These are phyloP conservation scores for Melampsora larici-populina DNA, from an alignment of 1,284 basidiomycete species.

Conservation along the genomic window DNA sequence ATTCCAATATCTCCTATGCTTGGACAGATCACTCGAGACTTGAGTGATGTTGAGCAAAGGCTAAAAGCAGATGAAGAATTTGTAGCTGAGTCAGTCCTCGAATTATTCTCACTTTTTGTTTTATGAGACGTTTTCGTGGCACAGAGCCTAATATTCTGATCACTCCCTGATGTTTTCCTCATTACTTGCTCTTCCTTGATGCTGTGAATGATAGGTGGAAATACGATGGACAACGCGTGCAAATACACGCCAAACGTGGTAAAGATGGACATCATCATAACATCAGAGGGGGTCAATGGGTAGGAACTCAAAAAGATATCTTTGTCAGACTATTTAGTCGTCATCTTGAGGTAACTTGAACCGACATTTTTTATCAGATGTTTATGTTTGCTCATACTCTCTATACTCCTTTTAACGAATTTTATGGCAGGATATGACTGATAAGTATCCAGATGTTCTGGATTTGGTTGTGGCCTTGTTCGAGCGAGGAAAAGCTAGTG, in stretches of 20 bases:
- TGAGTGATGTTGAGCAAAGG: constrained; percentile 70
- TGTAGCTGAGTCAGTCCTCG: not conserved
- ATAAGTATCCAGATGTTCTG: constrained; percentile 97
- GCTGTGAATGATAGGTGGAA: constrained; percentile 79
- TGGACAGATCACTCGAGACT: constrained; percentile 66
- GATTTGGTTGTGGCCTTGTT: constrained; percentile 70
- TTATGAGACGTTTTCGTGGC: no score
- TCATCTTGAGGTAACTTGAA: constrained; percentile 68
- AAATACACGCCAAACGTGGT: constrained; percentile 59
- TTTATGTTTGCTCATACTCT: no score
- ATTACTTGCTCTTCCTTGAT: constrained; percentile 63
- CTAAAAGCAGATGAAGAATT: constrained; percentile 59
- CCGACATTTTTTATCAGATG: no score
- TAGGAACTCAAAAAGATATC: constrained; percentile 61
- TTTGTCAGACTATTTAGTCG: constrained; percentile 83
- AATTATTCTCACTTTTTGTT: not conserved
- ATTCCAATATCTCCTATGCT: constrained; percentile 59
- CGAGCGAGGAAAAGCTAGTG: no score
- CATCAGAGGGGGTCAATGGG: not conserved
- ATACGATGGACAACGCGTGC: constrained; percentile 96
- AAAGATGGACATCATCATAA: constrained; percentile 17
- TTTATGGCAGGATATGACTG: constrained; percentile 73
- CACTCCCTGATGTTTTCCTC: not conserved
- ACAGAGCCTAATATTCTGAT: no score
- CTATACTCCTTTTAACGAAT: no score